Percentiles rank a stretch among this genome's conserved stretches.
Evolutionary conservation across 768 basidiomycete genomes (phyloP).

Genomic region (Suillus brevipes): DNA sequence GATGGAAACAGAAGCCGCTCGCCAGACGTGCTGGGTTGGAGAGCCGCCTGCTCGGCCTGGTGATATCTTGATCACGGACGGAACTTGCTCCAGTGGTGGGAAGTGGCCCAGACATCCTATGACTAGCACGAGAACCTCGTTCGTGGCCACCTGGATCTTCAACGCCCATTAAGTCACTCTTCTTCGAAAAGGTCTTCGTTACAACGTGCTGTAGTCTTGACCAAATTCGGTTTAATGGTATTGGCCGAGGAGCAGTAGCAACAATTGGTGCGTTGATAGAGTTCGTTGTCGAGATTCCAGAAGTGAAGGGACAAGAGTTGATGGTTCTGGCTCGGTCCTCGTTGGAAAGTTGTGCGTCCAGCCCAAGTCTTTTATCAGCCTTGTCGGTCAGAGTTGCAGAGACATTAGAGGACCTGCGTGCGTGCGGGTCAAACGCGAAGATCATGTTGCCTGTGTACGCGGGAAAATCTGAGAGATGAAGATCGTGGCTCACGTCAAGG

Average conservation of each 20-base stretch:
- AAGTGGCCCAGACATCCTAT: slow-evolving; percentile 14
- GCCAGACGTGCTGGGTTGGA: background rate
- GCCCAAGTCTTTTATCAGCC: background rate
- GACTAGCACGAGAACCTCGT: background rate
- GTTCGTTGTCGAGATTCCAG: background rate
- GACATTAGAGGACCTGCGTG: background rate
- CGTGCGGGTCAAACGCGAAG: background rate
- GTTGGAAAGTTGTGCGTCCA: background rate
- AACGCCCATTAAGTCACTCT: slow-evolving; percentile 7
- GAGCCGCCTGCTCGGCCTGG: background rate
- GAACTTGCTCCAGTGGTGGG: slow-evolving; percentile 17
- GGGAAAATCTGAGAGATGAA: slow-evolving; percentile 8
- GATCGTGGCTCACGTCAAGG: background rate
- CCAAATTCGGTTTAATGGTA: background rate
- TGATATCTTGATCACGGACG: background rate
- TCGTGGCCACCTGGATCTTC: background rate
- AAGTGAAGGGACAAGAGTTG: background rate
- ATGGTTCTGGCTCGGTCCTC: background rate
- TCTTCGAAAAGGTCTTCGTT: slow-evolving; percentile 12
- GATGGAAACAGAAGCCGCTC: background rate
- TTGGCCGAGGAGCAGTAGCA: background rate
- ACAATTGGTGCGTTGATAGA: background rate
- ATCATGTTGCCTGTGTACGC: background rate
- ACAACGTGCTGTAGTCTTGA: slow-evolving; percentile 9
- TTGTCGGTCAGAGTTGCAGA: background rate